phyloP scores from a whole-genome alignment of 2,329 filamentous ascomycete species.

The Penicillium sp. region DNA sequence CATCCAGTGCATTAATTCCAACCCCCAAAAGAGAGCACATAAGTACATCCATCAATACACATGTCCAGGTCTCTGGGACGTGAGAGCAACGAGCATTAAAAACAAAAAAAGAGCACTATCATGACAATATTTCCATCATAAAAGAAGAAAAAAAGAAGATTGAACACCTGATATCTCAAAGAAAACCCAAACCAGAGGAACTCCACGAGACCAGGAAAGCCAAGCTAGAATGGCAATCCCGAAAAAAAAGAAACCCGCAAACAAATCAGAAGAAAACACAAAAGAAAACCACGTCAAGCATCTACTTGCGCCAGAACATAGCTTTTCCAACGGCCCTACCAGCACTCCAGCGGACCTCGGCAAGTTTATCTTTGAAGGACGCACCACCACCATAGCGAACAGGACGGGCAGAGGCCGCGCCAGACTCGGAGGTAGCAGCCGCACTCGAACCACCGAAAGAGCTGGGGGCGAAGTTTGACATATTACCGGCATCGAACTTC shows the following conservation, averaged over 20 bases:
- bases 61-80: constrained; percentile 18
- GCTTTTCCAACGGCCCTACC: constrained; percentile 35
- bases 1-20: constrained; percentile 4
- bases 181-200: constrained; percentile 6
- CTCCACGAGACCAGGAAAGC: not conserved
- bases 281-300: not conserved
- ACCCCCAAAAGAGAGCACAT: constrained; percentile 2
- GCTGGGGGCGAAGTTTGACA: constrained; percentile 29
- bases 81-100: constrained; percentile 1
- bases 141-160: constrained; percentile 10
- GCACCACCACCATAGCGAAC: constrained; percentile 35
- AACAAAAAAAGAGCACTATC: constrained; percentile 12
- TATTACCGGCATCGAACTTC: constrained; percentile 50
- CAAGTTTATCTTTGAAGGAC: constrained; percentile 37
- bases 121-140: constrained; percentile 27
- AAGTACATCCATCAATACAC: constrained; percentile 19
- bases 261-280: not conserved
- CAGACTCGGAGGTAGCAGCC: constrained; percentile 22
- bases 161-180: constrained; percentile 10
- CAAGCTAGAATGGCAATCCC: not conserved
- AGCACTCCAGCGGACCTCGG: constrained; percentile 37
- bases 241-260: not conserved
- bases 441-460: constrained; percentile 25
- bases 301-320: constrained; percentile 44
- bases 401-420: constrained; percentile 16